phyloP scores from a whole-genome alignment of 768 basidiomycete species.

The Pleurotus djamor region DNA sequence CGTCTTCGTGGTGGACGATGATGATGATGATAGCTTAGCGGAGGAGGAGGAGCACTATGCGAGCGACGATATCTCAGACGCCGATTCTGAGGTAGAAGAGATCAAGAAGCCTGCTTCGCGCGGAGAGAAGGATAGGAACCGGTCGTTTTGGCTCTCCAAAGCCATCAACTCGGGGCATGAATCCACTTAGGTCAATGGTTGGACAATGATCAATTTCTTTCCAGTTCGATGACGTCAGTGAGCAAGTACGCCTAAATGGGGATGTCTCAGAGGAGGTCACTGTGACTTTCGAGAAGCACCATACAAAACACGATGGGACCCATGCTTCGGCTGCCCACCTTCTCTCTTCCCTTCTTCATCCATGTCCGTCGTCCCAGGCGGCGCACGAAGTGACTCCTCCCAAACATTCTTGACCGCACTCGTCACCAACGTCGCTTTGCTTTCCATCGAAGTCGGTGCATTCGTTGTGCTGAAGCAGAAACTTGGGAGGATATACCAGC shows the following conservation, averaged over 20 bases:
- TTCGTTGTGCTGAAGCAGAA: constrained; percentile 57
- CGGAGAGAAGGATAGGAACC: constrained; percentile 31
- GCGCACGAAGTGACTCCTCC: constrained; percentile 30
- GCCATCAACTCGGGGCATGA: constrained; percentile 29
- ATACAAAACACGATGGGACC: too few relatives aligned
- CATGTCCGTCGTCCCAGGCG: constrained; percentile 17
- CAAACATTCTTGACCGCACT: constrained; percentile 61
- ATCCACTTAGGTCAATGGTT: background rate
- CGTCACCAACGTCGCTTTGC: constrained; percentile 49
- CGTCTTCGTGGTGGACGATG: constrained; percentile 53
- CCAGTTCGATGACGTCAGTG: too few relatives aligned
- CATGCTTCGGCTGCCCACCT: background rate
- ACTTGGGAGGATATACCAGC: constrained; percentile 59
- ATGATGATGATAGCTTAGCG: constrained; percentile 28
- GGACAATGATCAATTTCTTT: background rate
- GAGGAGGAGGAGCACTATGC: constrained; percentile 21
- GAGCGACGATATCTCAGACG: constrained; percentile 5
- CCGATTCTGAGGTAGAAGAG: constrained; percentile 4
- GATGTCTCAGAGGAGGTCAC: too few relatives aligned
- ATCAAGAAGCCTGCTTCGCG: constrained; percentile 9
- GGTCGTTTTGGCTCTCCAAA: constrained; percentile 63
- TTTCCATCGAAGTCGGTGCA: constrained; percentile 45
- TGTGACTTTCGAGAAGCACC: too few relatives aligned
- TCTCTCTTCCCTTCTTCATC: background rate
- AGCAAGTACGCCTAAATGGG: too few relatives aligned